A percentile compares a stretch with the other conserved stretches of the same genome.
These are phyloP conservation scores for Atkinsonella texensis DNA, from an alignment of 2,329 filamentous ascomycete species.

Conservation along the genomic window DNA sequence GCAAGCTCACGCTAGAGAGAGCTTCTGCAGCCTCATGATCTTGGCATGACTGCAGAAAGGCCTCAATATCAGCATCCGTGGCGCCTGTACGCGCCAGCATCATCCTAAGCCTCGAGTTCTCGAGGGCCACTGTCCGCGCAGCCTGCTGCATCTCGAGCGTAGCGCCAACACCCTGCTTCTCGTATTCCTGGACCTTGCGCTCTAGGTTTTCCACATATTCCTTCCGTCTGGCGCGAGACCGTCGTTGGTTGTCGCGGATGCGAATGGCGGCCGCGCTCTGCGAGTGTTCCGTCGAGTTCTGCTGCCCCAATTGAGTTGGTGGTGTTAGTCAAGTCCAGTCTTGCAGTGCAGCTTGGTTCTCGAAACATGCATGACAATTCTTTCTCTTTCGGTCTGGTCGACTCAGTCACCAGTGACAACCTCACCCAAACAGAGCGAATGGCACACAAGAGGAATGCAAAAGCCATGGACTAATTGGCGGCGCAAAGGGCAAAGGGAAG, in stretches of 20 bases:
- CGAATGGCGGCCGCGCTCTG: conserved; percentile 23
- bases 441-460: neutral
- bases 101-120: conserved; percentile 33
- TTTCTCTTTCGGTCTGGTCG: neutral
- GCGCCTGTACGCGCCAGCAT: conserved; percentile 30
- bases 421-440: neutral
- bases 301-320: neutral
- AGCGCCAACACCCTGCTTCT: conserved; percentile 35
- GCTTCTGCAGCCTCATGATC: conserved; percentile 19
- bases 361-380: neutral
- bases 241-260: conserved; percentile 41
- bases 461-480: neutral
- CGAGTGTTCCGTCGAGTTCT: conserved; percentile 10
- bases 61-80: conserved; percentile 25
- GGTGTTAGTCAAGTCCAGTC: neutral
- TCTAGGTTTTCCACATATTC: conserved; percentile 38
- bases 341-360: neutral
- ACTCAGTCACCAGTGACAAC: conserved; percentile 3
- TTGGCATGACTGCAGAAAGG: conserved; percentile 25
- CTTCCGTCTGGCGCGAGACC: conserved; percentile 37
- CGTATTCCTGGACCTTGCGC: conserved; percentile 32
- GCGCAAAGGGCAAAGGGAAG: neutral
- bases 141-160: conserved; percentile 41
- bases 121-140: conserved; percentile 34
- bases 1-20: conserved; percentile 8